These are phyloP conservation scores for Purpureocillium takamizusanense DNA, from an alignment of 2,329 filamentous ascomycete genomes.

Conservation along the genomic window DNA sequence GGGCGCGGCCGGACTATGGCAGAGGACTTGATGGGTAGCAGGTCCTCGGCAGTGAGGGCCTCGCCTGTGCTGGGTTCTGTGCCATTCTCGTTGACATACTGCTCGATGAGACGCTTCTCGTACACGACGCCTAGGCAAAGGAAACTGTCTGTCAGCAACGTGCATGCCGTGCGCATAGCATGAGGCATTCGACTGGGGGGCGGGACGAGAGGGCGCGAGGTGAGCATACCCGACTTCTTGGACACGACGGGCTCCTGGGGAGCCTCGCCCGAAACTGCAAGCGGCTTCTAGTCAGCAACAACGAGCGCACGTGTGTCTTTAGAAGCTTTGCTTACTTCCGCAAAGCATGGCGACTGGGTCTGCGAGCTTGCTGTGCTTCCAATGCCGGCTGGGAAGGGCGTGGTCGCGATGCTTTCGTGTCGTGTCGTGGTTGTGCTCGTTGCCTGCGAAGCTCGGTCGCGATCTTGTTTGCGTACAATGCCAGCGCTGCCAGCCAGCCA, in stretches of 20 bases:
- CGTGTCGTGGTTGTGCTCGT: background rate
- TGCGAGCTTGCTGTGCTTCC: slow-evolving; percentile 11
- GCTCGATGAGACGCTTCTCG: slow-evolving; percentile 90
- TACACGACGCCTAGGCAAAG: slow-evolving; percentile 64
- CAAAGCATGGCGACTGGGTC: slow-evolving; percentile 34
- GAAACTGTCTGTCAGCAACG: background rate
- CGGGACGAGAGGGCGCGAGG: background rate
- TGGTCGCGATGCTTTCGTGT: background rate
- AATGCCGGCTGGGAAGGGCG: slow-evolving; percentile 10
- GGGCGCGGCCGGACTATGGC: slow-evolving; percentile 81
- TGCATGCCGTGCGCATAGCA: background rate
- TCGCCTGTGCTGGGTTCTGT: slow-evolving; percentile 88
- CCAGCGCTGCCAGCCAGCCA: slow-evolving; percentile 2
- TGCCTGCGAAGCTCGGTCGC: background rate
- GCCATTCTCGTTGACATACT: slow-evolving; percentile 87
- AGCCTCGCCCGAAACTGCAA: slow-evolving; percentile 85
- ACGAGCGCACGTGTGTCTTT: no score
- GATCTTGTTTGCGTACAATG: background rate
- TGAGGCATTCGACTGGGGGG: no score
- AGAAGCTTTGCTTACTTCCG: slow-evolving; percentile 28
- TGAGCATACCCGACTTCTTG: slow-evolving; percentile 72
- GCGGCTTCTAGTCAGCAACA: slow-evolving; percentile 7
- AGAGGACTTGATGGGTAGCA: slow-evolving; percentile 77
- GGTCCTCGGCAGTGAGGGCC: slow-evolving; percentile 72
- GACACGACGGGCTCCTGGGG: slow-evolving; percentile 92